phyloP scores from a whole-genome alignment of 2,329 filamentous ascomycete species.

The Epichloe scottii region DNA sequence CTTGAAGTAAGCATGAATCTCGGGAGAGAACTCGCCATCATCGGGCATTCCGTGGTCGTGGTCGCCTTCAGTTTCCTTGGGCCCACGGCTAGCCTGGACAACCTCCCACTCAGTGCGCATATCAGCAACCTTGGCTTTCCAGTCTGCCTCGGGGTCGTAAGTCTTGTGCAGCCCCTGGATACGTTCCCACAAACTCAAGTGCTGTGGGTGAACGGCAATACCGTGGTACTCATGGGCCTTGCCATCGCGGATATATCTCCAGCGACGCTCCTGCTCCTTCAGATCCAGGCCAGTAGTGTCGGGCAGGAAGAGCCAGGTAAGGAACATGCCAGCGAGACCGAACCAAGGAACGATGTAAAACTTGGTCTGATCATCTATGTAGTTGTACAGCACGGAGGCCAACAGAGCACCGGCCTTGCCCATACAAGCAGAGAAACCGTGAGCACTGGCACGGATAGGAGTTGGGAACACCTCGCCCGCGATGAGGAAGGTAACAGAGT shows the following conservation, averaged over 20 bases:
- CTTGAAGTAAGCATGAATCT: conserved; percentile 44
- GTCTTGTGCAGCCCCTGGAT: conserved; percentile 63
- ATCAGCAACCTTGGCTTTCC: conserved; percentile 72
- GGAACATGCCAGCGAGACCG: conserved; percentile 70
- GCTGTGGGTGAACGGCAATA: conserved; percentile 78
- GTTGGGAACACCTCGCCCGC: conserved; percentile 96
- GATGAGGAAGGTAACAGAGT: conserved; percentile 90
- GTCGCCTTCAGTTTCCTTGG: conserved; percentile 33
- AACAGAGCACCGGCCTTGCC: conserved; percentile 83
- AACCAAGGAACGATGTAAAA: conserved; percentile 96
- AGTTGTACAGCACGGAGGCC: conserved; percentile 86
- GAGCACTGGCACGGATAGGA: conserved; percentile 80
- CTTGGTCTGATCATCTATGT: conserved; percentile 72
- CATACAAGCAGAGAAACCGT: conserved; percentile 85
- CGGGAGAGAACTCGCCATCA: conserved; percentile 37
- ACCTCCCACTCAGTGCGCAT: conserved; percentile 55
- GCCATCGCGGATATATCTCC: conserved; percentile 72
- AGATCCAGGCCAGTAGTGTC: conserved; percentile 94
- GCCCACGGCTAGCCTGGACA: conserved; percentile 31
- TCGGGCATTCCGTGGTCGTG: conserved; percentile 25
- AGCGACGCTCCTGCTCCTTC: conserved; percentile 93
- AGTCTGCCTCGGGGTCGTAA: conserved; percentile 76
- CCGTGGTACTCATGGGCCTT: conserved; percentile 79
- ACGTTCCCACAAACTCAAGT: conserved; percentile 82
- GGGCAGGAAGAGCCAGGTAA: conserved; percentile 81